phyloP scores from a whole-genome alignment of 202 grass and related monocot species.

The Schoenoplectus triqueter region DNA sequence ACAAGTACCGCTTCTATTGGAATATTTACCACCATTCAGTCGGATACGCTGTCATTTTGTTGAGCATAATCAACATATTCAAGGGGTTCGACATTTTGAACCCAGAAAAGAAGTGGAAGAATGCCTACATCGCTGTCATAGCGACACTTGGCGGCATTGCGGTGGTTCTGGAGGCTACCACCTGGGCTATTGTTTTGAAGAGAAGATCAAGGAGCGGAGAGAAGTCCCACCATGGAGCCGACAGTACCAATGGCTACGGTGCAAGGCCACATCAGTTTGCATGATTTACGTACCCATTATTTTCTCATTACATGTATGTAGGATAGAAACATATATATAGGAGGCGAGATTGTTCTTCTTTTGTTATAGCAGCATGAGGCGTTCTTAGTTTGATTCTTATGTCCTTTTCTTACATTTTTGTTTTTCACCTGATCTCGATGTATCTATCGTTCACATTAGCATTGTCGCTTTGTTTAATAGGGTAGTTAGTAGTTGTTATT shows the following conservation, averaged over 20 bases:
- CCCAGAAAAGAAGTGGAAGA: conserved; percentile 63
- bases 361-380: neutral
- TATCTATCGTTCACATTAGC: neutral
- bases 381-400: neutral
- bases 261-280: conserved; percentile 43
- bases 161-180: conserved; percentile 66
- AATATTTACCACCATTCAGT: conserved; percentile 77
- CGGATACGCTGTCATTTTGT: conserved; percentile 67
- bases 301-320: conserved; percentile 8
- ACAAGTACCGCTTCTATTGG: conserved; percentile 90
- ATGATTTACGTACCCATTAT: conserved; percentile 20
- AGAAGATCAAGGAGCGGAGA: conserved; percentile 40
- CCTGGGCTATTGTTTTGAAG: conserved; percentile 65
- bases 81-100: conserved; percentile 81
- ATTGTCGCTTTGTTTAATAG: neutral
- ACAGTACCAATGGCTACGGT: conserved; percentile 45
- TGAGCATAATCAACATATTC: conserved; percentile 78
- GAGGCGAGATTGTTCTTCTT: conserved; percentile 20
- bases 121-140: conserved; percentile 62
- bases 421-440: conserved; percentile 22
- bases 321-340: neutral
- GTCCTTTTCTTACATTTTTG: neutral
- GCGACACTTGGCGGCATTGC: conserved; percentile 56
- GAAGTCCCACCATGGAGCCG: conserved; percentile 40
- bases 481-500: conserved; percentile 10